Conservation (phyloP, 768 basidiomycete genomes). For the Pleurotus eryngii region DNA sequence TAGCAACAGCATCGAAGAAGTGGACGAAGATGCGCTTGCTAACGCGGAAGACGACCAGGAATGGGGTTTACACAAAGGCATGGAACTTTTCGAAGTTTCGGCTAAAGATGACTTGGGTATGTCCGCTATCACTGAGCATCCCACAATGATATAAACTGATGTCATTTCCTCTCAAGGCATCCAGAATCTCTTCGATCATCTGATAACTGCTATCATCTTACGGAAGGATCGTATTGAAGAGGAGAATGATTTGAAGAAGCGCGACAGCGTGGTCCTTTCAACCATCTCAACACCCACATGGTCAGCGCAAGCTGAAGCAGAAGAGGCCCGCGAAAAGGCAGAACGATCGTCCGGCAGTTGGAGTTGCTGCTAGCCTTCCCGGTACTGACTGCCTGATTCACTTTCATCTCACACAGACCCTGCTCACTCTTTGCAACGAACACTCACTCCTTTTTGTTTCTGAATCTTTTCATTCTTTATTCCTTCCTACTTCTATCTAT, state of each 20-base stretch:
- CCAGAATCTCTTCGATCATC: conserved; percentile 70
- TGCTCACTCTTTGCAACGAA: conserved; percentile 10
- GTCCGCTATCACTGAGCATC: conserved; percentile 16
- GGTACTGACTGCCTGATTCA: conserved; percentile 12
- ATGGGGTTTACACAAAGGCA: conserved; percentile 78
- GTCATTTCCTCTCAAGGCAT: conserved; percentile 52
- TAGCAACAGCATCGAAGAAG: conserved; percentile 65
- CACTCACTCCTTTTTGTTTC: conserved; percentile 16
- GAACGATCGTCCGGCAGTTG: conserved; percentile 51
- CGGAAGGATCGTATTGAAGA: conserved; percentile 76
- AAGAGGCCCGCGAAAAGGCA: conserved; percentile 62
- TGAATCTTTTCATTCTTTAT: conserved; percentile 15
- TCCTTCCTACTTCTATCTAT: conserved; percentile 10
- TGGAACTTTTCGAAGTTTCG: conserved; percentile 89
- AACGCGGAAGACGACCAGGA: conserved; percentile 49
- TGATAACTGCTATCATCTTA: conserved; percentile 77
- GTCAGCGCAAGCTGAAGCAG: conserved; percentile 78
- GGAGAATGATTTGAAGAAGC: conserved; percentile 75
- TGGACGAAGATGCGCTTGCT: conserved; percentile 56
- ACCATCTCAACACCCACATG: conserved; percentile 63
- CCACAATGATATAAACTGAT: conserved; percentile 1
- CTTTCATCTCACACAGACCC: conserved; percentile 9
- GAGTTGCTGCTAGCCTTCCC: conserved; percentile 62
- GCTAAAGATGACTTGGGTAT: conserved; percentile 84
- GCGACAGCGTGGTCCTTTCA: conserved; percentile 80